Evolutionary conservation across 495 filamentous ascomycete genomes (phyloP).

Genomic region (Hypoxylon cercidicola): DNA sequence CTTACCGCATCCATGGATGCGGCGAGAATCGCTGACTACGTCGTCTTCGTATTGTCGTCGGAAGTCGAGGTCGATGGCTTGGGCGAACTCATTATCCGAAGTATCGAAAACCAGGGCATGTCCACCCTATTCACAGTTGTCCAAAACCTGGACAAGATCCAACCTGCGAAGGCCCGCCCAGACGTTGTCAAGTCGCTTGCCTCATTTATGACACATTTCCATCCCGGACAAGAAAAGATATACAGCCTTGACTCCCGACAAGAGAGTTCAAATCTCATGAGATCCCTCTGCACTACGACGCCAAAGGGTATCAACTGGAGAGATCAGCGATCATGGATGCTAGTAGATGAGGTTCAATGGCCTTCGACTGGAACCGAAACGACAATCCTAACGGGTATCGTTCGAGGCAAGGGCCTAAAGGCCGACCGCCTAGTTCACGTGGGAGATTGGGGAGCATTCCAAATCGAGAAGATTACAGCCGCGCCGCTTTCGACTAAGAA

Average conservation of each 20-base stretch:
- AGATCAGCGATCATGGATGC: constrained; percentile 93
- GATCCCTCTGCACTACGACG: constrained; percentile 86
- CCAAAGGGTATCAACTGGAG: constrained; percentile 95
- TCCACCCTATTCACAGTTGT: constrained; percentile 85
- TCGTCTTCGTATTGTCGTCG: constrained; percentile 83
- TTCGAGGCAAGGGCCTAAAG: constrained; percentile 87
- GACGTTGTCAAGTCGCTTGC: constrained; percentile 83
- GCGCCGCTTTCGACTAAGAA: constrained; percentile 67
- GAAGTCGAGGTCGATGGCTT: constrained; percentile 82
- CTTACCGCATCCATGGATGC: constrained; percentile 82
- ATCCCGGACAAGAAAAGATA: constrained; percentile 87
- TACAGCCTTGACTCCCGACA: constrained; percentile 85
- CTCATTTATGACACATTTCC: constrained; percentile 92
- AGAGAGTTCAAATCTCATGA: constrained; percentile 88
- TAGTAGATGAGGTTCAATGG: constrained; percentile 84
- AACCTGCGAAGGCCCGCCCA: constrained; percentile 77
- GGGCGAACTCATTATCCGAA: constrained; percentile 82
- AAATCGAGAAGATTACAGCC: constrained; percentile 86
- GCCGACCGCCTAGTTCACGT: constrained; percentile 90
- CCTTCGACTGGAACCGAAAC: constrained; percentile 62
- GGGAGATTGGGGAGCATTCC: constrained; percentile 94
- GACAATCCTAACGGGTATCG: constrained; percentile 83
- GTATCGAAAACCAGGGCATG: constrained; percentile 91
- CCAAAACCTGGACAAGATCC: constrained; percentile 79
- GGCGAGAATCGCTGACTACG: constrained; percentile 87